Base-by-base conservation (phyloP, 164 flowering plant species). In the Vitis labrusca region DNA sequence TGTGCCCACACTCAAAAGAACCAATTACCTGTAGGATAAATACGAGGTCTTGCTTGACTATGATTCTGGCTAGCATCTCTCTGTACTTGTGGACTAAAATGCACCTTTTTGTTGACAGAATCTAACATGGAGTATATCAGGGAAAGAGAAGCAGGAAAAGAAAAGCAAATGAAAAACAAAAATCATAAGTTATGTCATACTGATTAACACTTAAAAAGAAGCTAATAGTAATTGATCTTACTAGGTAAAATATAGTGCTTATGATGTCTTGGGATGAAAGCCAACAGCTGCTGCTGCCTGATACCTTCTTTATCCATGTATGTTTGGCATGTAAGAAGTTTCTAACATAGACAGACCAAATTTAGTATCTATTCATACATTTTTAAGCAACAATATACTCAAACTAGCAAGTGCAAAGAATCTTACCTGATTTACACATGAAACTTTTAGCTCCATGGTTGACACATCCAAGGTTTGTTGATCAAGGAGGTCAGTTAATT, bases 221-320 rank as follows among this genome's bases (percentile, higher is more conserved):
- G 29, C 49, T 48, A 19, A 57, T 47, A 56, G 47, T 23, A 44
- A 61, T 10, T 16, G 17, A 10, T 65, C 86, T 65, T 90, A 96
- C 99, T 89, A 62, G 98, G 99, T 75, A 96, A 83, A 66, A 82
- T 82, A 68, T 96, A 96, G 73, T 89, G 99, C 78, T 91, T 91
- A 81, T 96, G 99, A 82, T 90, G 97, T 71, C 89, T 85, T n/a
- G 97, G 97, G 66, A 85, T 79, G 76, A 83, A 59, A 10, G 94
- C 84, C 80, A 88, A 74, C 67, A 89, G 65, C 76, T 87, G 90
- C 84, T 93, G 98, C 86, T 96, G 93, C 81, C 89, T 81, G 9
- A 89, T 79, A 44, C 97, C 95, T 83, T 93, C 98, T 79, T 82
- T 89, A 65, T 89, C 88, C 79, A 72, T 82, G 77, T 87, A 91